These are phyloP conservation scores for Endotrypanum monterogeii DNA, from an alignment of 208 protist genomes.

Conservation along the genomic window DNA sequence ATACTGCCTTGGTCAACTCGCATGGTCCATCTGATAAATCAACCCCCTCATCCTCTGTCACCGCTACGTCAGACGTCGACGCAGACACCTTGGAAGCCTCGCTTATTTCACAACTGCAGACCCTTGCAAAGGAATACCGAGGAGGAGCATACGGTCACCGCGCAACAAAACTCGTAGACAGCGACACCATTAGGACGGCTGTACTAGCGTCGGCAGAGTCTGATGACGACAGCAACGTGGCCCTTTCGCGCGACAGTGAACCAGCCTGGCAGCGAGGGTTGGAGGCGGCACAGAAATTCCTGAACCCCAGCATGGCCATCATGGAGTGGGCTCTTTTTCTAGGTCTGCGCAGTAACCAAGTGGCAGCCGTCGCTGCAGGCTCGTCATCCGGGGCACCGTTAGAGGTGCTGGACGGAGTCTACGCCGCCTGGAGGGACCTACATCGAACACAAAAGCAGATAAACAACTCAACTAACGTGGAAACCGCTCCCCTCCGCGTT, in stretches of 20 bases:
- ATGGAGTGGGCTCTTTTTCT: slow-evolving; percentile 27
- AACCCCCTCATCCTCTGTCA: neutral
- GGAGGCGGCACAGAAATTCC: slow-evolving; percentile 2
- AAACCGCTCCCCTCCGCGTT: neutral
- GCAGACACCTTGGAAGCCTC: neutral
- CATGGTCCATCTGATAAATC: neutral
- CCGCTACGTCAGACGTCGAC: neutral
- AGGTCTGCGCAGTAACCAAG: slow-evolving; percentile 12
- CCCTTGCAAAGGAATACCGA: neutral
- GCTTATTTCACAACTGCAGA: slow-evolving; percentile 9
- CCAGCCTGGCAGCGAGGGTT: slow-evolving; percentile 20
- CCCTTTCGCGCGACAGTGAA: neutral
- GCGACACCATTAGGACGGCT: neutral
- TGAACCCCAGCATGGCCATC: neutral
- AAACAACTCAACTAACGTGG: too few species aligned
- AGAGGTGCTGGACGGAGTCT: slow-evolving; percentile 28
- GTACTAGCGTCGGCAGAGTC: neutral
- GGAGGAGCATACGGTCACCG: neutral
- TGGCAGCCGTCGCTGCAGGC: neutral
- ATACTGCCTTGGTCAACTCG: neutral
- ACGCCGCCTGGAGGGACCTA: slow-evolving; percentile 15
- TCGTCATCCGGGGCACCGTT: slow-evolving; percentile 4
- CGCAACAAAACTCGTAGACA: neutral
- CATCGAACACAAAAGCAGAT: neutral
- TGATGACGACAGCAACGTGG: neutral